phyloP scores from a whole-genome alignment of 2,329 filamentous ascomycete genomes.

The Cadophora malorum region DNA sequence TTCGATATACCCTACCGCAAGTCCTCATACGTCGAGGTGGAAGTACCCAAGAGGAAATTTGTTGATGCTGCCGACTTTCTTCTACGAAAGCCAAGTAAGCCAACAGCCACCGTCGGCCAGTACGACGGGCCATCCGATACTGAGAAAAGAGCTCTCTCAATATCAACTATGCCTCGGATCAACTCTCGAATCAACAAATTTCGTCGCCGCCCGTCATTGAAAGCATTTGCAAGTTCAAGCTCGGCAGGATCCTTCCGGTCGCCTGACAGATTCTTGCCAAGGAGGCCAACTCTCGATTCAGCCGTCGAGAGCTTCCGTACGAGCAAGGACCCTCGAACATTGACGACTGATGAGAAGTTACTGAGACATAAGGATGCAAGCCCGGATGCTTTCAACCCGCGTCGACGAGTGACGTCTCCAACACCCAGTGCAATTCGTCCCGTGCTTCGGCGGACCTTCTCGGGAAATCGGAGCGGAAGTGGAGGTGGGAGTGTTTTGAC shows the following conservation, averaged over 20 bases:
- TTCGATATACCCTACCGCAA: slow-evolving; percentile 15
- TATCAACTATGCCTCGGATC: slow-evolving; percentile 34
- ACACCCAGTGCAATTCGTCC: slow-evolving; percentile 31
- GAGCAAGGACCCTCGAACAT: slow-evolving; percentile 53
- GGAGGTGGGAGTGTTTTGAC: slow-evolving; percentile 41
- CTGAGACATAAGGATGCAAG: slow-evolving; percentile 51
- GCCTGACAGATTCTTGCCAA: slow-evolving; percentile 66
- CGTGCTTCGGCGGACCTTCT: slow-evolving; percentile 32
- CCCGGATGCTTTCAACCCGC: slow-evolving; percentile 60
- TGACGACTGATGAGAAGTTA: slow-evolving; percentile 55
- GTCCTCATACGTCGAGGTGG: background rate
- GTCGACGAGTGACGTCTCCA: slow-evolving; percentile 40
- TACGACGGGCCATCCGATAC: slow-evolving; percentile 36
- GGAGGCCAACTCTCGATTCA: slow-evolving; percentile 50
- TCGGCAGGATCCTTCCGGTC: slow-evolving; percentile 38
- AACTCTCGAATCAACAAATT: slow-evolving; percentile 26
- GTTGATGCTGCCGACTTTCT: background rate
- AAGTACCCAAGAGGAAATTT: background rate
- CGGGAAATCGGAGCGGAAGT: slow-evolving; percentile 40
- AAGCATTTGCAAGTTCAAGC: slow-evolving; percentile 30
- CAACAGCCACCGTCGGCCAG: background rate
- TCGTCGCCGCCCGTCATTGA: slow-evolving; percentile 36
- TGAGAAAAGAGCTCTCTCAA: slow-evolving; percentile 18
- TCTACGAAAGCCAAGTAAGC: slow-evolving; percentile 17
- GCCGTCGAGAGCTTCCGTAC: slow-evolving; percentile 56